Evolutionary conservation across 2,329 filamentous ascomycete species (phyloP), one percentile per base, ranked within the genome.

Genomic region (Decorospora gaudefroyi): DNA sequence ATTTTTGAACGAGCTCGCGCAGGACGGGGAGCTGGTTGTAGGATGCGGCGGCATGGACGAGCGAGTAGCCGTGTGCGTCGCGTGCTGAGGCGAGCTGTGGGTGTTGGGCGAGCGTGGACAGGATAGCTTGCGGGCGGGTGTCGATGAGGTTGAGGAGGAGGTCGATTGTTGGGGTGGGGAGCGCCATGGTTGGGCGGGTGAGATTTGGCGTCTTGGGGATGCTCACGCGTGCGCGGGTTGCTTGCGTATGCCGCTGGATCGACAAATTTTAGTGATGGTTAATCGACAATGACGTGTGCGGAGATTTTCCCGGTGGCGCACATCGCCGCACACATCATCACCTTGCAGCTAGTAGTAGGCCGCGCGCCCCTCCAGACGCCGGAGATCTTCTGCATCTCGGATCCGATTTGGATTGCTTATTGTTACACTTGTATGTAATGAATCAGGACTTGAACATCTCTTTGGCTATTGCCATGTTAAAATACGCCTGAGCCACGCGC

Each of bases 61-160:
- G 83, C 32, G 90, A 95, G 75, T 99, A 99, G 62, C 93, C 93
- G 64, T 96, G 87, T 47, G 87, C 84, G 71, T 99, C 93, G 73
- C 95, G 89, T 38, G 80, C 75, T 2, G 84, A 81, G 40, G 93
- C 92, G 39, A 95, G 77, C n/a, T 81, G 73, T 22, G 90, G 88
- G 57, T 90, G 81, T 49, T 84, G 76, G 52, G 82, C 81, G 38
- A 99, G 84, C 57, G 91, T 82, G 45, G 83, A 76, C 50, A 96
- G 77, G 41, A 99, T 82, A 30, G 81, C 78, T 28, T 82, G 74
- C 37, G 86, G 87, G 63, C 90, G 86, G 69, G 96, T 92, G 48
- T 92, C 88, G 27, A 91, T 92, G 34, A 79, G 71, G 53, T 76
- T 78, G 32, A 78, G 69, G 17, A 78, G 72, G 18, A 70, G 57